phyloP scores from a whole-genome alignment of 768 basidiomycete genomes.

The Mycena rosella region DNA sequence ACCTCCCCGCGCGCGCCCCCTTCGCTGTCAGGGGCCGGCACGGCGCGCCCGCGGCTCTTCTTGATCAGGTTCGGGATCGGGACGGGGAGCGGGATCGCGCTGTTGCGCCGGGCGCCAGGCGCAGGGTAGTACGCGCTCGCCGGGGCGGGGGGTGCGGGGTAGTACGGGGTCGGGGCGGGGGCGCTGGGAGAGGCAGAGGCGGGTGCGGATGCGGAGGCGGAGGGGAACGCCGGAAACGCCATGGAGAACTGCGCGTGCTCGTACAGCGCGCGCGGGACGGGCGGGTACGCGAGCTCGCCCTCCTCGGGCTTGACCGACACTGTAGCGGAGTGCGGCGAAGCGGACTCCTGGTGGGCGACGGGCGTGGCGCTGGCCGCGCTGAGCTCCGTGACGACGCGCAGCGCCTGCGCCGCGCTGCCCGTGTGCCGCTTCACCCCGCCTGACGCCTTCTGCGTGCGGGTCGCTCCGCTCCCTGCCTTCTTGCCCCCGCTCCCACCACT shows the following conservation, averaged over 20 bases:
- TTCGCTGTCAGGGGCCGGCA: too few species aligned
- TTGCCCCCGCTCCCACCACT: too few species aligned
- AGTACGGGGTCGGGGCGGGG: not conserved
- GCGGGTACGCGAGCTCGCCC: too few species aligned
- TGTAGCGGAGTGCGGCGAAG: too few species aligned
- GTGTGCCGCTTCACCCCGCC: slow-evolving; percentile 20
- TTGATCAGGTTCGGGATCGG: slow-evolving; percentile 74
- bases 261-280: too few species aligned
- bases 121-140: not conserved
- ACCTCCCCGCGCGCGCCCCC: not conserved
- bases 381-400: slow-evolving; percentile 29
- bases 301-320: too few species aligned
- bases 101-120: slow-evolving; percentile 44
- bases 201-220: not conserved
- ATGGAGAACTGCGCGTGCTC: slow-evolving; percentile 4
- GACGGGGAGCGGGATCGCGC: slow-evolving; percentile 58
- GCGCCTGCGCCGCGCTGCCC: slow-evolving; percentile 34
- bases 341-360: too few species aligned
- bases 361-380: not conserved
- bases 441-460: not conserved
- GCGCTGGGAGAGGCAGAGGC: too few species aligned
- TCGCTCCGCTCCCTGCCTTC: not conserved
- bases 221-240: not conserved
- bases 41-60: slow-evolving; percentile 71
- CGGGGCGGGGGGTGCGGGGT: not conserved